Base-by-base conservation (phyloP, 768 basidiomycete species). In the Lactarius quietus region DNA sequence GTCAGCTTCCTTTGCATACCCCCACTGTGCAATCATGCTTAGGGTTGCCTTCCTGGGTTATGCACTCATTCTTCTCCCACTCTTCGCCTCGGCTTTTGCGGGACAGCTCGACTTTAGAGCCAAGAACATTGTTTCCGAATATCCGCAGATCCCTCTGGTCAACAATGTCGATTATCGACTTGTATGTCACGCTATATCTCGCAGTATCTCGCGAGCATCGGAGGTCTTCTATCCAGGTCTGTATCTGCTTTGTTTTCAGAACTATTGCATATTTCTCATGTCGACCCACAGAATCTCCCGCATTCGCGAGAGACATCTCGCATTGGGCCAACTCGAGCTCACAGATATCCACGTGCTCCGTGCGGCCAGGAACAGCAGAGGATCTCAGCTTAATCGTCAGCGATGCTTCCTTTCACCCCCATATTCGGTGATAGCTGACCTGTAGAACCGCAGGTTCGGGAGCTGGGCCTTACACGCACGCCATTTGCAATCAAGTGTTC, bases 401-500 rank as follows among this genome's bases (percentile, higher is more conserved):
- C 15, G 38, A 39, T 43, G n/a, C n/a, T n/a, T n/a, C n/a, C 43
- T 4, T 10, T 23, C 43, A 12, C 5, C 14, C 23, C n/a, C 3
- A 14, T 23, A 10, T 33, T 5, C n/a, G n/a, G n/a, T n/a, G n/a
- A n/a, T n/a, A 23, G n/a, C 45, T 12, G 5, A 45, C n/a, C 45
- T 12, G n/a, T 9, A 10, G 4, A 4, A 45, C 45, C n/a, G 53
- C 29, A 17, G 56, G 15, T 57, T 38, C 35, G 23, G 17, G n/a
- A 38, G 20, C 20, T 57, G 14, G 20, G 12, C n/a, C 14, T 12
- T 2, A 33, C 55, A 23, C 56, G n/a, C n/a, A 38, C 23, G 15
- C 35, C n/a, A 20, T 57, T 57, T n/a, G 56, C 56, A 61, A 59
- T 70, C 57, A 71, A 71, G 59, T 61, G 64, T 14, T 70, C 67